Evolutionary conservation across 2,329 filamentous ascomycete genomes (phyloP), one percentile per base, ranked within the genome.

Genomic region (Lojkania enalia): DNA sequence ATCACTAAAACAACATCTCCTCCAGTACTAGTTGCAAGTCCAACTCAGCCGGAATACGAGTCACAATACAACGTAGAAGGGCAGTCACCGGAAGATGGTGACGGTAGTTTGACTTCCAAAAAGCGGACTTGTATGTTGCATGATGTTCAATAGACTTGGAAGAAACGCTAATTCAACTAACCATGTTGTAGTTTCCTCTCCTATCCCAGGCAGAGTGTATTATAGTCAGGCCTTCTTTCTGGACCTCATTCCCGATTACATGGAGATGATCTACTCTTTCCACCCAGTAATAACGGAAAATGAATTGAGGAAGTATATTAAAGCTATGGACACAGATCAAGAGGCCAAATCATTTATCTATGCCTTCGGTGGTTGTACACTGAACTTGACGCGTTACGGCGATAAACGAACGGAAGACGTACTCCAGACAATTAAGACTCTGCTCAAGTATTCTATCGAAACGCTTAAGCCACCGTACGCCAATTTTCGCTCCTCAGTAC

Each of bases 221-320:
- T 61, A 57, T 45, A 42, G 35, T 46, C 56, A 58, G 39, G 31
- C 51, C 2, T 73, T 72, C 61, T 74, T 77, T 42, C 51, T 71
- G 21, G 64, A 69, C n/a, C 62, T 77, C 6, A 56, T 77, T 20
- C 69, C 72, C 13, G 69, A 75, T 35, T 77, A 76, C 42, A 63
- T 71, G 51, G 54, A 63, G 20, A 67, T 67, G 14, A 73, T 77
- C 13, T 78, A 76, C 50, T 75, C 75, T 1, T 70, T 77, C 30
- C 72, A 74, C 32, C 75, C 75, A 4, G 67, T 78, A 44, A 70
- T 78, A 40, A 58, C 70, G 1, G 69, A 71, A 20, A 52, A 58
- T 7, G 74, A 77, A 45, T 57, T 77, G 12, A 47, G 57, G 20
- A 54, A 57, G 12, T 66, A 61, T 32, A 66, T 68, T 20, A 40